These are phyloP conservation scores for Heracleum sosnowskyi DNA, from an alignment of 129 eudicot genomes.

Conservation along the genomic window DNA sequence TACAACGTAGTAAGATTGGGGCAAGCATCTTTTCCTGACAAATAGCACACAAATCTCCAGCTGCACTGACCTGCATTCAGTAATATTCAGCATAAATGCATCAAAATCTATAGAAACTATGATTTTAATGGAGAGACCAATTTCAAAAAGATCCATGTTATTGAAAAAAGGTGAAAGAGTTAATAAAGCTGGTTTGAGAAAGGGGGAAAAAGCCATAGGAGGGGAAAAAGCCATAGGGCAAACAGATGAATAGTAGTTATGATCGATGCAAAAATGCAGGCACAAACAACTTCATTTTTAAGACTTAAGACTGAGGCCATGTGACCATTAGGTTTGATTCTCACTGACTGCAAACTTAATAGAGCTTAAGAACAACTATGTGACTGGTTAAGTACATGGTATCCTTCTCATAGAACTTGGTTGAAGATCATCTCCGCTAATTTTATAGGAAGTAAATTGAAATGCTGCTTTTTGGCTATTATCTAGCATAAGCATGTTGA, in stretches of 20 bases:
- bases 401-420: not conserved
- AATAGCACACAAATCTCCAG: conserved; percentile 10
- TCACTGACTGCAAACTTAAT: not conserved
- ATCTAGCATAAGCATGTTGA: not conserved
- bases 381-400: not conserved
- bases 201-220: not conserved
- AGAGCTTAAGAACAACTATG: not conserved
- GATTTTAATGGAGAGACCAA: not conserved
- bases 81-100: not conserved
- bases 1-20: conserved; percentile 5
- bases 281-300: not conserved
- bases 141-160: not conserved
- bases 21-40: conserved; percentile 3
- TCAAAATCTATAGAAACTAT: not conserved
- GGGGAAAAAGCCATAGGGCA: not conserved
- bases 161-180: not conserved
- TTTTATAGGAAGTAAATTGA: not conserved
- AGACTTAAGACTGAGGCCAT: not conserved
- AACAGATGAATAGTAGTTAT: not conserved
- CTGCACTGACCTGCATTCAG: not conserved
- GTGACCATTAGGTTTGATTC: not conserved
- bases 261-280: not conserved
- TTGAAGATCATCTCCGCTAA: not conserved
- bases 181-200: not conserved
- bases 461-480: not conserved